A percentile compares a stretch with the other conserved stretches of the same genome.
phyloP scores from a whole-genome alignment of 2,329 filamentous ascomycete species.

The Gaeumannomyces tritici region DNA sequence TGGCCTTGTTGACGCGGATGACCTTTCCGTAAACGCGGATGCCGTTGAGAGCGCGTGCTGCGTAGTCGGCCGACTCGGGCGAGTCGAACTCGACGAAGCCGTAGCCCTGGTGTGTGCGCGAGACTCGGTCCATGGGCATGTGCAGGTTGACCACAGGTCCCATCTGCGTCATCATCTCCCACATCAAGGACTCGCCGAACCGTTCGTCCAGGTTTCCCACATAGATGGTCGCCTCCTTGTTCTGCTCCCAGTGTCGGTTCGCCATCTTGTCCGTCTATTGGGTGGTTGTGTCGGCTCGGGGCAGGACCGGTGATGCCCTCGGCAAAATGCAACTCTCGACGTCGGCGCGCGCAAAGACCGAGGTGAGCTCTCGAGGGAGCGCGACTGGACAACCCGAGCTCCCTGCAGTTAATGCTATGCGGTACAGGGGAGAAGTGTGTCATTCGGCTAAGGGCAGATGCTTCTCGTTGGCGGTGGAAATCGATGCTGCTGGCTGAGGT shows the following conservation, averaged over 20 bases:
- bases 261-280: constrained; percentile 15
- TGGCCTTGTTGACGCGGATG: constrained; percentile 88
- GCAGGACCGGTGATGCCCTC: neutral
- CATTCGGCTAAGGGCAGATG: too few relatives aligned
- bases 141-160: constrained; percentile 97
- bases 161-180: constrained; percentile 97
- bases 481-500: neutral
- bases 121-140: constrained; percentile 95
- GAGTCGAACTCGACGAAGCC: constrained; percentile 98
- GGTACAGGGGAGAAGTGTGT: neutral
- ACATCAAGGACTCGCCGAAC: constrained; percentile 79
- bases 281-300: too few relatives aligned
- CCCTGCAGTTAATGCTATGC: too few relatives aligned
- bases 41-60: constrained; percentile 92
- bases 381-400: too few relatives aligned
- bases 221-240: constrained; percentile 97
- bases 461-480: neutral
- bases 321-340: neutral
- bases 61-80: constrained; percentile 93
- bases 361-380: too few relatives aligned
- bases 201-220: constrained; percentile 98
- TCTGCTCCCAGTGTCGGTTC: constrained; percentile 64
- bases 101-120: constrained; percentile 93
- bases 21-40: constrained; percentile 89
- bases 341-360: too few relatives aligned